These are phyloP conservation scores for Aspergillus fructus DNA, from an alignment of 2,329 filamentous ascomycete genomes.

Conservation along the genomic window DNA sequence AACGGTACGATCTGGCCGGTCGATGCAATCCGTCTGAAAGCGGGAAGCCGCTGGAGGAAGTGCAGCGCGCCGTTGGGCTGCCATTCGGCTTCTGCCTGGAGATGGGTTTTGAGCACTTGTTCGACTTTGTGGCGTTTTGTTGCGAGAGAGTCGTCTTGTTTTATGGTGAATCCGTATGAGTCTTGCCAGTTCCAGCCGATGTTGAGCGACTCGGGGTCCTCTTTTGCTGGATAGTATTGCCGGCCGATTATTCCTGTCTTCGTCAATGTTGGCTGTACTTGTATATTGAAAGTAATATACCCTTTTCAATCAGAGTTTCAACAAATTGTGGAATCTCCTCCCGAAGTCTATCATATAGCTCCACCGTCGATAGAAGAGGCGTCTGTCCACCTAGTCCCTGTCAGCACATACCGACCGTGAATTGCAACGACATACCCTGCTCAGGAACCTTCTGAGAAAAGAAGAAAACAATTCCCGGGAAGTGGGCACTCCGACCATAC, in stretches of 20 bases:
- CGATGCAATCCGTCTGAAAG: neutral
- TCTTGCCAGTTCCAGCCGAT: neutral
- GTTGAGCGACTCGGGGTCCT: neutral
- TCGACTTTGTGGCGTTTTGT: neutral
- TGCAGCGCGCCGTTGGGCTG: neutral
- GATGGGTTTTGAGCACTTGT: neutral
- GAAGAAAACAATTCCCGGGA: neutral
- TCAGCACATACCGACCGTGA: neutral
- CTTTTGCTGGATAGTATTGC: neutral
- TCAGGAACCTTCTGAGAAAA: neutral
- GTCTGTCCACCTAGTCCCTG: neutral
- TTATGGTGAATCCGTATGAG: neutral
- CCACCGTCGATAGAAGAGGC: neutral
- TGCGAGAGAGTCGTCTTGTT: neutral
- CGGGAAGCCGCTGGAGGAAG: neutral
- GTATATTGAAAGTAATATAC: too few relatives aligned
- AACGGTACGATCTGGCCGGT: neutral
- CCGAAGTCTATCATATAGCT: neutral
- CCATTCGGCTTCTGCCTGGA: neutral
- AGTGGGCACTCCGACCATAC: neutral
- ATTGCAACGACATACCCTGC: neutral
- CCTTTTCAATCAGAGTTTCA: neutral
- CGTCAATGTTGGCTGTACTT: too few relatives aligned
- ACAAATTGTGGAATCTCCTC: neutral
- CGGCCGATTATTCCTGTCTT: too few relatives aligned